phyloP scores from a whole-genome alignment of 2,329 filamentous ascomycete genomes.

The Botrytis aclada region DNA sequence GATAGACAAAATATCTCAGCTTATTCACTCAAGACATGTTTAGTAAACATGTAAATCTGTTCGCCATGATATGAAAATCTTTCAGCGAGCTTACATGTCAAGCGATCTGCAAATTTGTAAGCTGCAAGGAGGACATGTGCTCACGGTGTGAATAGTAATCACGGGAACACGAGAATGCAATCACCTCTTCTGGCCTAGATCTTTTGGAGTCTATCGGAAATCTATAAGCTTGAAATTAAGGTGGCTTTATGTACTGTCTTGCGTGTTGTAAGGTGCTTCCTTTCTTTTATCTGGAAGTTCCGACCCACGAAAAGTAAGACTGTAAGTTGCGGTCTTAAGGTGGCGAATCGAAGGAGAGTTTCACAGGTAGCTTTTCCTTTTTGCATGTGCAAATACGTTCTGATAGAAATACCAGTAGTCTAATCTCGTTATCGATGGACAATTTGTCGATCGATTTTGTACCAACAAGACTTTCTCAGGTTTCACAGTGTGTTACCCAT shows the following conservation, averaged over 20 bases:
- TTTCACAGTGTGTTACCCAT: background rate
- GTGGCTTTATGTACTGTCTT: background rate
- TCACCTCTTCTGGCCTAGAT: background rate
- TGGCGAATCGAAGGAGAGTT: background rate
- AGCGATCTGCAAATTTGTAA: background rate
- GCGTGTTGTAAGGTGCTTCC: accelerated
- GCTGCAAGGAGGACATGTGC: too few species aligned
- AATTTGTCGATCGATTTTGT: accelerated
- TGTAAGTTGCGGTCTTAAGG: background rate
- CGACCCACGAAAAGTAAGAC: background rate
- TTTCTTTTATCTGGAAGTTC: accelerated
- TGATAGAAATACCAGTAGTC: background rate
- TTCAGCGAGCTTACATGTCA: background rate
- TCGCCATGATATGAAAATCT: accelerated
- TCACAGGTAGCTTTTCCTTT: background rate
- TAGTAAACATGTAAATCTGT: background rate
- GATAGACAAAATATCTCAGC: background rate
- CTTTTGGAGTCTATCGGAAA: too few species aligned
- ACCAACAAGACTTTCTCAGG: background rate
- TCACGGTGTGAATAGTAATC: background rate
- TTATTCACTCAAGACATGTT: background rate
- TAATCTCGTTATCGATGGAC: too few species aligned
- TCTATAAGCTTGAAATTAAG: accelerated
- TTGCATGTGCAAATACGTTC: background rate
- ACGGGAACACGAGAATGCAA: background rate